A percentile compares a stretch with the other conserved stretches of the same genome.
phyloP scores from a whole-genome alignment of 257 asterid species.

The Nicotiana knightiana region DNA sequence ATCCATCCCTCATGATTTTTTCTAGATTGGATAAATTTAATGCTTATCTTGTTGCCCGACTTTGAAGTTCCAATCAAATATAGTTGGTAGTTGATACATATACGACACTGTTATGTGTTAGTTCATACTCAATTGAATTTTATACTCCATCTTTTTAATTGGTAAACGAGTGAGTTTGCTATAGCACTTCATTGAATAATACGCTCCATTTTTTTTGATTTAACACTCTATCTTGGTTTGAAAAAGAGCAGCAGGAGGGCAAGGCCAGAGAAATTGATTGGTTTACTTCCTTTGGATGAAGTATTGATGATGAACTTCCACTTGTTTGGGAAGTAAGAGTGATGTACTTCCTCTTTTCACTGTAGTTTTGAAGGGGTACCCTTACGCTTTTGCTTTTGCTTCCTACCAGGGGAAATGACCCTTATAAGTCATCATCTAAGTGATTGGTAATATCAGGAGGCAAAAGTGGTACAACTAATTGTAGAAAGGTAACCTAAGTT shows the following conservation, averaged over 20 bases:
- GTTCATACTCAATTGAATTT: neutral
- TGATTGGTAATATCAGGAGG: neutral
- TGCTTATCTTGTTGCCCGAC: neutral
- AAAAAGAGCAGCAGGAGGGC: conserved; percentile 3
- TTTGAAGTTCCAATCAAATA: neutral
- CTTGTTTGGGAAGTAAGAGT: neutral
- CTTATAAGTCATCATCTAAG: neutral
- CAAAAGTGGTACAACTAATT: neutral
- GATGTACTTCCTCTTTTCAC: neutral
- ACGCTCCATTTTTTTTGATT: neutral
- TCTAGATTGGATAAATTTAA: neutral
- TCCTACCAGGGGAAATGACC: neutral
- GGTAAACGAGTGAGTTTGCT: neutral
- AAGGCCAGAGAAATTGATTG: neutral
- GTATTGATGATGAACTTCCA: neutral
- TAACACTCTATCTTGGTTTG: neutral
- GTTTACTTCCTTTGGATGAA: neutral
- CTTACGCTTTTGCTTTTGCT: neutral
- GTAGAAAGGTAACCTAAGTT: neutral
- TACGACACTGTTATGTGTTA: neutral
- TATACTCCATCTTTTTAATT: neutral
- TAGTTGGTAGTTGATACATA: neutral
- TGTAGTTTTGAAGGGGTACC: neutral
- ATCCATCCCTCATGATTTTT: neutral
- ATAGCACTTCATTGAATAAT: neutral